phyloP scores from a whole-genome alignment of 176 grass and related monocot genomes.

The Paspalum notatum region DNA sequence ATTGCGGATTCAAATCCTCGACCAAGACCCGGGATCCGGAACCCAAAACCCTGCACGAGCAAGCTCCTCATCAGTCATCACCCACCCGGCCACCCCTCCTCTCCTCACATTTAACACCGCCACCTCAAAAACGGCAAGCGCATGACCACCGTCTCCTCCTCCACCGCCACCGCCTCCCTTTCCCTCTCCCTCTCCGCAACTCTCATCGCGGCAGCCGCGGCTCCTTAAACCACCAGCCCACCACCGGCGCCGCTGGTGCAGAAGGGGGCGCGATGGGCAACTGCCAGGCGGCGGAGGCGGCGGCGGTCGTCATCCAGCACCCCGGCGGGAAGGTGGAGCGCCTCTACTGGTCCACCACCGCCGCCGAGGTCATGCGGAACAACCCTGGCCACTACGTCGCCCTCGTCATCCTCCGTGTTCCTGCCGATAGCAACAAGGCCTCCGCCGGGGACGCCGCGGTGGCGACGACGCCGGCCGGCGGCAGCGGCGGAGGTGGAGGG shows the following conservation, averaged over 20 bases:
- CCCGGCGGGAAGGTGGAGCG: slow-evolving; percentile 91
- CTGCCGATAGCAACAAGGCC: slow-evolving; percentile 26
- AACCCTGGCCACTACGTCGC: slow-evolving; percentile 95
- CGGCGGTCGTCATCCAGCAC: slow-evolving; percentile 82
- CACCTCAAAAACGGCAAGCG: slow-evolving; percentile 39
- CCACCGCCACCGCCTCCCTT: slow-evolving; percentile 16
- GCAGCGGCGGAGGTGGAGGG: background rate
- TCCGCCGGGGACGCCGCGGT: slow-evolving; percentile 15
- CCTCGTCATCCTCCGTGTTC: slow-evolving; percentile 73
- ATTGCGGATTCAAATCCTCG: no score
- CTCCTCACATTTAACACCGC: slow-evolving; percentile 46
- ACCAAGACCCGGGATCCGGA: background rate
- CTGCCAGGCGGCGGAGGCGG: slow-evolving; percentile 94
- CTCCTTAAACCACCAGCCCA: background rate
- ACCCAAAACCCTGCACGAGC: background rate
- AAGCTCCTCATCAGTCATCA: background rate
- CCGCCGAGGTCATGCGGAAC: slow-evolving; percentile 73
- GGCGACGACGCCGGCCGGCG: background rate
- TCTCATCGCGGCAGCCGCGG: slow-evolving; percentile 8
- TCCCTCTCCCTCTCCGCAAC: slow-evolving; percentile 29
- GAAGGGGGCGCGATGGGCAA: slow-evolving; percentile 71
- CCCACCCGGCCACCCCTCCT: no score
- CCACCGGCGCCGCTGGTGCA: background rate
- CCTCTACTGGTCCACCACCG: slow-evolving; percentile 78
- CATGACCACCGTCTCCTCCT: slow-evolving; percentile 20